Evolutionary conservation across 805 yeast species (phyloP).

Genomic region (Kregervanrija fluxuum): DNA sequence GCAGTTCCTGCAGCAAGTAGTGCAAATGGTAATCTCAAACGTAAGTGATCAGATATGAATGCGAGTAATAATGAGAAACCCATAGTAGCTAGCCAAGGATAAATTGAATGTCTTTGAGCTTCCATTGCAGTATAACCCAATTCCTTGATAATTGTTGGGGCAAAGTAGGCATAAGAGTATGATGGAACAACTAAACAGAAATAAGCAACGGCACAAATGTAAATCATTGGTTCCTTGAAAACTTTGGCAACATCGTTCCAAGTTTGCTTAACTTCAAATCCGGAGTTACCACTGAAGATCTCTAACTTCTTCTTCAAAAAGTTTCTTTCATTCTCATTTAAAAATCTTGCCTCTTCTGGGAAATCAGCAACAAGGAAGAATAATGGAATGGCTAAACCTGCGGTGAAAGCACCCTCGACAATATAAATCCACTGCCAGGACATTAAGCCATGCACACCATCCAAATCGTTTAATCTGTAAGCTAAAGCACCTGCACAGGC

Average conservation of each 20-base stretch:
- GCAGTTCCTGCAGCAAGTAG: conserved; percentile 29
- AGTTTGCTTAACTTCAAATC: conserved; percentile 40
- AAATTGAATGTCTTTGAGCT: conserved; percentile 76
- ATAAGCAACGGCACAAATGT: conserved; percentile 52
- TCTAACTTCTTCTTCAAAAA: conserved; percentile 54
- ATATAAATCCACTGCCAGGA: conserved; percentile 43
- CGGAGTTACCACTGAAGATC: conserved; percentile 42
- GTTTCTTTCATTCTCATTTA: conserved; percentile 41
- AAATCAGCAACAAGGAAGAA: conserved; percentile 55
- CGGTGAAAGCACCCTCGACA: conserved; percentile 30
- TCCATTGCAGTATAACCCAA: conserved; percentile 62
- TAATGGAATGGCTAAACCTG: conserved; percentile 27
- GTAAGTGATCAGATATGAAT: conserved; percentile 46
- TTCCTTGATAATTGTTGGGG: conserved; percentile 54
- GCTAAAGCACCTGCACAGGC: conserved; percentile 75
- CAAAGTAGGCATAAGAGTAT: conserved; percentile 69
- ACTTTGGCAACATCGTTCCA: conserved; percentile 37
- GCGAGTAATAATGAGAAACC: conserved; percentile 58
- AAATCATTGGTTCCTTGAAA: conserved; percentile 54
- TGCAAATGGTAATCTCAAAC: conserved; percentile 40
- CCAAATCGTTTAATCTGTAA: conserved; percentile 50
- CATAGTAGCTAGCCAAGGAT: conserved; percentile 78
- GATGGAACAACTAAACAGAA: conserved; percentile 63
- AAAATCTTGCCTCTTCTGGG: conserved; percentile 60
- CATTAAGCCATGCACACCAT: conserved; percentile 34